A percentile compares a stretch with the other conserved stretches of the same genome.
Conservation (phyloP, 2,329 filamentous ascomycete species). For the Alternaria tenuissima region DNA sequence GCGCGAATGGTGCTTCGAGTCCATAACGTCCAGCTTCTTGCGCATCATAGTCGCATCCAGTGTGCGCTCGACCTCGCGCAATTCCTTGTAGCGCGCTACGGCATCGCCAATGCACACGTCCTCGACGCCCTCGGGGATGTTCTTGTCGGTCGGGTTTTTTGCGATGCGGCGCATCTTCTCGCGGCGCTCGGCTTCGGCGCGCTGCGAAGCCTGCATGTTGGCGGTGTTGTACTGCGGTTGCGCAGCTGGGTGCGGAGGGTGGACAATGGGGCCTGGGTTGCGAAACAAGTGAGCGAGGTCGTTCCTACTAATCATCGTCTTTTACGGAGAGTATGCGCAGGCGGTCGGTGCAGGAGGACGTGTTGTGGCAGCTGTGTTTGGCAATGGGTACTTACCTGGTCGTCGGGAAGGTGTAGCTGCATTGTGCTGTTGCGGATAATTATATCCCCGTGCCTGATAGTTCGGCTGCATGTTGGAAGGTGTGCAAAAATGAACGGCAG, state of each 20-base stretch:
- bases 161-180: constrained; percentile 81
- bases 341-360: constrained; percentile 24
- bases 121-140: constrained; percentile 85
- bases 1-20: constrained; percentile 77
- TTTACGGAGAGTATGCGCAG: constrained; percentile 13
- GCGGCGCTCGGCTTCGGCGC: constrained; percentile 60
- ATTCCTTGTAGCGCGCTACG: constrained; percentile 79
- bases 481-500: constrained; percentile 34
- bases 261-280: constrained; percentile 56
- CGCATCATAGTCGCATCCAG: constrained; percentile 93
- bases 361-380: constrained; percentile 17
- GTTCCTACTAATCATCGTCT: constrained; percentile 57
- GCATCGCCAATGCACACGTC: constrained; percentile 83
- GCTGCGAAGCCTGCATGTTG: constrained; percentile 54
- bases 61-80: constrained; percentile 86
- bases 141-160: constrained; percentile 92
- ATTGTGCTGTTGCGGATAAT: constrained; percentile 49
- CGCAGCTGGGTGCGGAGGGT: constrained; percentile 59
- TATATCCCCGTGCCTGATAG: constrained; percentile 54
- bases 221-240: constrained; percentile 55
- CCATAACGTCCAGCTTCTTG: constrained; percentile 89
- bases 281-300: constrained; percentile 58
- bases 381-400: constrained; percentile 51
- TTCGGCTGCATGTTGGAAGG: constrained; percentile 53
- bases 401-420: constrained; percentile 49